phyloP scores from a whole-genome alignment of 2,329 filamentous ascomycete species.

The Tothia fuscella region DNA sequence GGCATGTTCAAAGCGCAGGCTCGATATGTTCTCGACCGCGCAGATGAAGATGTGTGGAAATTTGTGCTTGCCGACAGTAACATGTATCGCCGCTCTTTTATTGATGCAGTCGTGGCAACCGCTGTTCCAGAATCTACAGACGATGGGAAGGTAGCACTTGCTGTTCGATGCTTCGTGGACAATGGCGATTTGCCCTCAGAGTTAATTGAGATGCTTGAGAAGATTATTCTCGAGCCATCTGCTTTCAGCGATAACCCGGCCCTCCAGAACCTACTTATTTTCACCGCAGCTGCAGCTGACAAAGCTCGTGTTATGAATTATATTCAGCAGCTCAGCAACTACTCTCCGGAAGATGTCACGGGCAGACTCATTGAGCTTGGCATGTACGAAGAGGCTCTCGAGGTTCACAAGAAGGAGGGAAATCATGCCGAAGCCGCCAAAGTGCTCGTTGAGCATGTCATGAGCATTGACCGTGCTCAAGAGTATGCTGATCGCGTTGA shows the following conservation, averaged over 20 bases:
- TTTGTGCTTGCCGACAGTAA: constrained; percentile 96
- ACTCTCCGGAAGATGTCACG: constrained; percentile 86
- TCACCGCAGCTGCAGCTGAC: constrained; percentile 94
- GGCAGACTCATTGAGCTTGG: constrained; percentile 89
- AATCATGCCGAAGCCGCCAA: constrained; percentile 79
- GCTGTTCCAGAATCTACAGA: constrained; percentile 84
- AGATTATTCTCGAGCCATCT: constrained; percentile 99
- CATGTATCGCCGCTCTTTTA: constrained; percentile 79
- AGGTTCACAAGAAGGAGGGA: constrained; percentile 96
- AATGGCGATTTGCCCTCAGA: constrained; percentile 76
- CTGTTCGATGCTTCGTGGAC: constrained; percentile 83
- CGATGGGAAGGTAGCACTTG: constrained; percentile 87
- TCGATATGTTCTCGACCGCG: constrained; percentile 82
- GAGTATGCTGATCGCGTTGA: constrained; percentile 94
- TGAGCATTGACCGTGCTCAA: constrained; percentile 94
- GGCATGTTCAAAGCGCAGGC: constrained; percentile 99
- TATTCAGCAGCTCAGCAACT: constrained; percentile 80
- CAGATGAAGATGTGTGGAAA: constrained; percentile 81
- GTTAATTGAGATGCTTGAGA: constrained; percentile 94
- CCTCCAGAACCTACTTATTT: constrained; percentile 89
- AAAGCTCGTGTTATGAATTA: constrained; percentile 93
- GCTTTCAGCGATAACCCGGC: constrained; percentile 96
- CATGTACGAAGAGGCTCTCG: constrained; percentile 85
- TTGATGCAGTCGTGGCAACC: constrained; percentile 92
- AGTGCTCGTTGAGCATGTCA: constrained; percentile 89